Conservation (phyloP, 805 yeast species). For the Sungouiella thailandica region DNA sequence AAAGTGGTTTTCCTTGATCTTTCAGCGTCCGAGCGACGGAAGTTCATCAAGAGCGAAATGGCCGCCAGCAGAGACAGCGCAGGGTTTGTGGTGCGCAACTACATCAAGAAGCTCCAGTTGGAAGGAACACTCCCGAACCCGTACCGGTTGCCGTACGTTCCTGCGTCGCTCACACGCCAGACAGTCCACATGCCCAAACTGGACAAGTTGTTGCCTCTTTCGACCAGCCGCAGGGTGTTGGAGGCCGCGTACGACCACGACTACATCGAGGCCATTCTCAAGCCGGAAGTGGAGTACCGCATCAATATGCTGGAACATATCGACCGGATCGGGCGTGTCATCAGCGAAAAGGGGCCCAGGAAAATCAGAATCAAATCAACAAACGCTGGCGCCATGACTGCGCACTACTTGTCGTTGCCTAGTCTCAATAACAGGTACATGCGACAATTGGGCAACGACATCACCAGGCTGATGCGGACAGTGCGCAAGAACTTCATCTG, state of each 20-base stretch:
- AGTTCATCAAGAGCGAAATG: constrained; percentile 11
- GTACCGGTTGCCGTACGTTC: constrained; percentile 24
- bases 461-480: constrained; percentile 24
- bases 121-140: constrained; percentile 28
- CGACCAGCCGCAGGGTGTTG: constrained; percentile 17
- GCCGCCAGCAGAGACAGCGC: constrained; percentile 12
- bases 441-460: constrained; percentile 26
- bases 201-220: constrained; percentile 17
- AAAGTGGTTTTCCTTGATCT: constrained; percentile 4
- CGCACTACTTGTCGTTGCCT: constrained; percentile 27
- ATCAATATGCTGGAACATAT: constrained; percentile 25
- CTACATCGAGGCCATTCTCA: constrained; percentile 26
- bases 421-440: constrained; percentile 10
- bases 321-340: constrained; percentile 14
- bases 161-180: constrained; percentile 7
- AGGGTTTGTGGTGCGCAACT: constrained; percentile 20
- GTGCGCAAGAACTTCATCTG: constrained; percentile 25
- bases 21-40: constrained; percentile 7
- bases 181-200: constrained; percentile 9
- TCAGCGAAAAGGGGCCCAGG: constrained; percentile 33
- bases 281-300: constrained; percentile 30
- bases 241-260: constrained; percentile 28
- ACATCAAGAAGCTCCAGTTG: constrained; percentile 25
- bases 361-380: constrained; percentile 27
- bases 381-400: constrained; percentile 26